These are phyloP conservation scores for Thalassiosira exigua DNA, from an alignment of 352 stramenopile genomes.

Conservation along the genomic window DNA sequence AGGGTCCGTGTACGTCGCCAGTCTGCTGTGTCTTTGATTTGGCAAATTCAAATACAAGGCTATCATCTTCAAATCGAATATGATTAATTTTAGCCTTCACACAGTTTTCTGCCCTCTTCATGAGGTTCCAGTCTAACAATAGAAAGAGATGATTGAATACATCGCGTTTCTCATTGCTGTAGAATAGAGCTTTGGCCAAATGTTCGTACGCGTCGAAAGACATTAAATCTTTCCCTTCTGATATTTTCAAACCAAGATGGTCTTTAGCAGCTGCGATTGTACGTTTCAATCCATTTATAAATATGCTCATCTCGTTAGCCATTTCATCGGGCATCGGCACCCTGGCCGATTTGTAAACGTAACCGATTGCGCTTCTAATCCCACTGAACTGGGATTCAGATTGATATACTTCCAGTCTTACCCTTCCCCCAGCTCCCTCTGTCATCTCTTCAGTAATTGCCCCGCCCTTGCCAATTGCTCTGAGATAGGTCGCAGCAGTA, in stretches of 20 bases:
- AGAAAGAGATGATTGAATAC: slow-evolving; percentile 30
- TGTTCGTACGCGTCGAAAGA: slow-evolving; percentile 9
- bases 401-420: no score
- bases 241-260: slow-evolving; percentile 20
- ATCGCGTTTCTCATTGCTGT: slow-evolving; percentile 12
- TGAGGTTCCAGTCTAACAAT: slow-evolving; percentile 22
- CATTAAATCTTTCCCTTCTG: slow-evolving; percentile 21
- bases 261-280: neutral
- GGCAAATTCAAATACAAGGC: slow-evolving; percentile 31
- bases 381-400: no score
- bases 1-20: slow-evolving; percentile 20
- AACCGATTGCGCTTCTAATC: slow-evolving; percentile 18
- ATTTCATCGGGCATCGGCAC: slow-evolving; percentile 7
- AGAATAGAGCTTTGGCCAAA: slow-evolving; percentile 12
- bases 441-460: no score
- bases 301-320: slow-evolving; percentile 2
- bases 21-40: slow-evolving; percentile 40
- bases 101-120: slow-evolving; percentile 27
- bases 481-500: no score
- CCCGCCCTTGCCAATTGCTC: no score
- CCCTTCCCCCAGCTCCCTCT: no score
- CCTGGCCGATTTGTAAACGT: slow-evolving; percentile 15
- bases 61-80: slow-evolving; percentile 14
- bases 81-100: slow-evolving; percentile 19
- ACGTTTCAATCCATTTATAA: slow-evolving; percentile 12